Evolutionary conservation across 75 land plant species (phyloP).

Genomic region (Selaginella tamariscina): DNA sequence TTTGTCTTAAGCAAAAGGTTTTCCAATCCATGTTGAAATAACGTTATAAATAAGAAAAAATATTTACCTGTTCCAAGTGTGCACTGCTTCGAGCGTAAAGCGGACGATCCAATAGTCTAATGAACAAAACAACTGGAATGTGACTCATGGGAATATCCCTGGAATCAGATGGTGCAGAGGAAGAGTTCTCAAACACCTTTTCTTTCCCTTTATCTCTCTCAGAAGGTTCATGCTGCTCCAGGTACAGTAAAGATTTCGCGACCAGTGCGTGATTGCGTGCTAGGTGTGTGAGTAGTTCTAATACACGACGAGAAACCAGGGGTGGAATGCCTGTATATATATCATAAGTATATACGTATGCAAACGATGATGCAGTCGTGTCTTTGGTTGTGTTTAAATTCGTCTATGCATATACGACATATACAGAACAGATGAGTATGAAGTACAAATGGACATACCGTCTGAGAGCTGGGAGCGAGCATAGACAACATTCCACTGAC

Average conservation of each 20-base stretch:
- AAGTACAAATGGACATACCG: constrained; percentile 27
- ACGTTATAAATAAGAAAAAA: background rate
- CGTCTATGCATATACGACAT: too few relatives aligned
- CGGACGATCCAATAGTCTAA: background rate
- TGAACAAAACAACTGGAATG: background rate
- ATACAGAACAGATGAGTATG: background rate
- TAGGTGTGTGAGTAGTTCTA: constrained; percentile 68
- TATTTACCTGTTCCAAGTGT: background rate
- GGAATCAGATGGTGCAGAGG: background rate
- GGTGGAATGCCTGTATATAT: constrained; percentile 59
- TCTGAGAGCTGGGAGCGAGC: constrained; percentile 63
- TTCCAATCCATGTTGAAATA: background rate
- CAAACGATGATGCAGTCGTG: too few relatives aligned
- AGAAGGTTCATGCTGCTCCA: constrained; percentile 15
- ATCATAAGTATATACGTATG: background rate
- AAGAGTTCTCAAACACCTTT: constrained; percentile 31
- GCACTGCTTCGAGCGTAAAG: background rate
- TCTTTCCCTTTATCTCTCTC: constrained; percentile 52
- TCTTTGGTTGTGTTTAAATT: too few relatives aligned
- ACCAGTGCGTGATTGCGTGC: constrained; percentile 60
- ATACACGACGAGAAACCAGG: constrained; percentile 60
- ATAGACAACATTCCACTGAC: constrained; percentile 61
- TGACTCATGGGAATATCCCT: background rate
- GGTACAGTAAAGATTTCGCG: constrained; percentile 53
- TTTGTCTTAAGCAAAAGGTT: background rate